Evolutionary conservation across 768 basidiomycete genomes (phyloP).

Genomic region (Lanmaoa pseudosensibilis): DNA sequence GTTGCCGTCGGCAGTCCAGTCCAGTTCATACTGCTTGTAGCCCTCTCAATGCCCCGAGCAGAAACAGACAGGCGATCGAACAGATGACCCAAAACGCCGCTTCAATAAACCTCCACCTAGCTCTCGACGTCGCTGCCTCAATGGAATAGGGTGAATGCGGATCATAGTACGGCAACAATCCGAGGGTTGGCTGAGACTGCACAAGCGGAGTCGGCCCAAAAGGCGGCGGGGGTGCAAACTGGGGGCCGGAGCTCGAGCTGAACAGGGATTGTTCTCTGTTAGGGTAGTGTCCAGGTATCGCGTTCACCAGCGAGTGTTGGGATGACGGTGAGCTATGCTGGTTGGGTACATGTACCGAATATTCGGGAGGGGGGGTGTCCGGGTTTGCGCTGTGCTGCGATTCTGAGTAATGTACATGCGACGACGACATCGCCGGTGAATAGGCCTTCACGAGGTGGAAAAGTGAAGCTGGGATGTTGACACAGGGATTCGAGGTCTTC

Average conservation of each 20-base stretch:
- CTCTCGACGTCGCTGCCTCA: conserved; percentile 38
- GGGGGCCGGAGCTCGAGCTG: conserved; percentile 14
- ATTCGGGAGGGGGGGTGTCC: conserved; percentile 32
- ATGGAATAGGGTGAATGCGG: conserved; percentile 41
- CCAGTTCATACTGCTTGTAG: conserved; percentile 4
- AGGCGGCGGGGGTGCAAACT: conserved; percentile 16
- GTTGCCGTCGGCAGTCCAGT: background rate
- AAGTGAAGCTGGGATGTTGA: background rate
- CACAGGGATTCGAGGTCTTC: background rate
- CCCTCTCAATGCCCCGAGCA: conserved; percentile 27
- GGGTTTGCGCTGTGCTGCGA: conserved; percentile 24
- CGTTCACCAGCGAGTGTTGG: conserved; percentile 16
- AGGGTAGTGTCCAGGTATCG: conserved; percentile 16
- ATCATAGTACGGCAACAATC: conserved; percentile 43
- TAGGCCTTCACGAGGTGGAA: background rate
- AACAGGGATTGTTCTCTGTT: conserved; percentile 17
- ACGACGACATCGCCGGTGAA: conserved; percentile 15
- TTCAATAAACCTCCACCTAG: conserved; percentile 44
- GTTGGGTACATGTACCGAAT: conserved; percentile 21
- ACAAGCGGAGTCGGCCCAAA: conserved; percentile 44
- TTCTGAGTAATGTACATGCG: conserved; percentile 11
- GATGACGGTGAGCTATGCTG: conserved; percentile 16
- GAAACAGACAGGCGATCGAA: conserved; percentile 31
- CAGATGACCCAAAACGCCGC: conserved; percentile 41
- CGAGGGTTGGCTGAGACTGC: conserved; percentile 36